Percentiles rank a stretch among this genome's conserved stretches.
Evolutionary conservation across 768 basidiomycete genomes (phyloP).

Genomic region (Leucocoprinus birnbaumii): DNA sequence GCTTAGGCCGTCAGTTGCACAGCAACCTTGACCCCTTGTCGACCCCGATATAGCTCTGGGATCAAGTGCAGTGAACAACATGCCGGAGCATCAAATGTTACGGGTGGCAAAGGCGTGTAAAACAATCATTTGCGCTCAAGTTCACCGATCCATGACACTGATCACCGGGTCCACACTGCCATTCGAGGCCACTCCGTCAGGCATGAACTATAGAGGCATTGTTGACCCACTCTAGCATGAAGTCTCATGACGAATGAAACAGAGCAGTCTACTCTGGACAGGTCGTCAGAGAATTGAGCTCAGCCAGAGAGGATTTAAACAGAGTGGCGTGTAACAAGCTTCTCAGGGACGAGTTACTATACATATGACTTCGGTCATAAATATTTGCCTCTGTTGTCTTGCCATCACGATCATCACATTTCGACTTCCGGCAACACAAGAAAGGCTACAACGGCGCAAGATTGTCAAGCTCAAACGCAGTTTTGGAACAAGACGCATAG

Average conservation of each 20-base stretch:
- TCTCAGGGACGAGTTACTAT: not conserved
- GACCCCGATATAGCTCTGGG: not conserved
- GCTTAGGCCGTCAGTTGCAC: constrained; percentile 7
- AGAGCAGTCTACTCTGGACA: not conserved
- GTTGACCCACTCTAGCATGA: not conserved
- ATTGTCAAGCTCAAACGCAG: too few species aligned
- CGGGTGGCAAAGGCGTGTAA: not conserved
- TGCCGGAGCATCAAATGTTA: constrained; percentile 1
- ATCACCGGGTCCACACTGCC: not conserved
- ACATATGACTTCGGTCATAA: not conserved
- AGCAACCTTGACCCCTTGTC: constrained; percentile 6
- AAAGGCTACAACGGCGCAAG: too few species aligned
- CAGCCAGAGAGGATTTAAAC: not conserved
- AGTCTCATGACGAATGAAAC: not conserved
- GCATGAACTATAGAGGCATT: not conserved
- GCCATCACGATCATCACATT: too few species aligned
- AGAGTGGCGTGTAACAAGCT: not conserved
- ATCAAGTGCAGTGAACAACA: not conserved
- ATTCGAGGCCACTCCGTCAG: not conserved
- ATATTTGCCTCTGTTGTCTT: not conserved
- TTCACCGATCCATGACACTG: not conserved
- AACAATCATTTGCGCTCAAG: not conserved
- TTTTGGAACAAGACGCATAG: too few species aligned
- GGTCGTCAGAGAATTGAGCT: constrained; percentile 3
- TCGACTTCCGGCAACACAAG: too few species aligned